Base-by-base conservation (phyloP, 495 filamentous ascomycete species). In the Penicillium manginii region DNA sequence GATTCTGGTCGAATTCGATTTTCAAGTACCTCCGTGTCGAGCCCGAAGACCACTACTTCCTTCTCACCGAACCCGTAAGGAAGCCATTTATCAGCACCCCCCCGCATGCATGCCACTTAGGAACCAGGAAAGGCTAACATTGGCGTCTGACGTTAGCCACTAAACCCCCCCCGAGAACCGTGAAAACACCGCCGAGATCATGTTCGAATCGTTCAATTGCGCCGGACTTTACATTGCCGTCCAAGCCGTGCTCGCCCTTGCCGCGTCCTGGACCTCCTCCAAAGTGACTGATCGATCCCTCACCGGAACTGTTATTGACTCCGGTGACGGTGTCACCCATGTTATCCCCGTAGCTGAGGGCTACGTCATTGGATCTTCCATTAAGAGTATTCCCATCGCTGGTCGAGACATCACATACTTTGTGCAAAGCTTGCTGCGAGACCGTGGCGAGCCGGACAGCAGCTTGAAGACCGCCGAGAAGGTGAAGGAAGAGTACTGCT, bases 201-300 rank as follows among this genome's bases (percentile, higher is more conserved):
- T 98, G 89, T 98, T 98, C 78, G 94, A 98, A 70, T 96, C 93
- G 17, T 98, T 98, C 81, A 98, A 98, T 74, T 98, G 94, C 77
- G 93, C 94, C 55, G 94, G 94, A 74, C 88, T 98, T 39, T 98
- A 98, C 77, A 98, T 98, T 66, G 94, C 96, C 42, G 94, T 98
- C 10, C 94, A 98, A 78, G 94, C 94, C 14, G 94, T 98, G 19
- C 87, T 98, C 50, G 94, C 94, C 14, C 86, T 98, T 33, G 94
- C 94, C 32, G 94, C 94, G 7, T 97, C 93, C 15, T 98, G 96
- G 94, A 98, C 96, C 21, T 96, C 91, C 40, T 93, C 92, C 22
- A 98, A 97, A 83, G 93, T 97, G 14, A 91, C 91, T 17, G 94
- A 98, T 66, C 87, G 92, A 57, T 97, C 93, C n/a, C 83, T 98